Percentiles rank a stretch among this genome's conserved stretches.
These are phyloP conservation scores for Tylopilus sp. DNA, from an alignment of 1,284 basidiomycete genomes.

Conservation along the genomic window DNA sequence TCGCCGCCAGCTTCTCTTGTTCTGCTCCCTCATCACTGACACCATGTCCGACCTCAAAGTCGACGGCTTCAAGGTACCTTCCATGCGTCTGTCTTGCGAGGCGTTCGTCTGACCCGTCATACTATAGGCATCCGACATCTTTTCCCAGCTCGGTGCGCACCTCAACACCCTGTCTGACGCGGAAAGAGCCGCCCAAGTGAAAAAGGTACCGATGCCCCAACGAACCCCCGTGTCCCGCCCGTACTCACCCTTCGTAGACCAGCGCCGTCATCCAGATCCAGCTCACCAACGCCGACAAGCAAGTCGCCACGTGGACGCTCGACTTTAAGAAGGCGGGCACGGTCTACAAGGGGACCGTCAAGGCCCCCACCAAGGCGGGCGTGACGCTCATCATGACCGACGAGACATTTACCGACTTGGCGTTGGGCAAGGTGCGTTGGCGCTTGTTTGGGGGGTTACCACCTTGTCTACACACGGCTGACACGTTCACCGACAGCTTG, in stretches of 20 bases:
- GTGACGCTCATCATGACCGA: conserved; percentile 84
- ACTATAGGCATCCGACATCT: conserved; percentile 75
- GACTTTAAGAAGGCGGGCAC: conserved; percentile 93
- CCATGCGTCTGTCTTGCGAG: background rate
- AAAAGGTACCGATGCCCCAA: conserved; percentile 87
- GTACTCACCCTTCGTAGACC: conserved; percentile 64
- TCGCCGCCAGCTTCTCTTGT: background rate
- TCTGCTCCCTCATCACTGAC: background rate
- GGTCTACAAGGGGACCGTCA: conserved; percentile 84
- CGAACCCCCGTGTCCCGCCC: no score
- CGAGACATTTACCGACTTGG: conserved; percentile 74
- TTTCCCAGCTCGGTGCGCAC: conserved; percentile 70
- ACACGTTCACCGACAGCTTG: conserved; percentile 58
- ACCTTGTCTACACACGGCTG: background rate
- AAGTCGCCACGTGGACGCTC: conserved; percentile 92
- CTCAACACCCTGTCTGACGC: conserved; percentile 75
- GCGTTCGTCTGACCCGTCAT: conserved; percentile 3
- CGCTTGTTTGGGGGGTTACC: no score
- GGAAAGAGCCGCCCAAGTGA: conserved; percentile 85
- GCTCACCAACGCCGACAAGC: conserved; percentile 82
- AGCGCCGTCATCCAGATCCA: conserved; percentile 94
- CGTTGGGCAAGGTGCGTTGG: conserved; percentile 70
- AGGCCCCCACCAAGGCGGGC: conserved; percentile 77
- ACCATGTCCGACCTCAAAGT: conserved; percentile 69
- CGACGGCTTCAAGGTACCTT: conserved; percentile 66